Evolutionary conservation across 176 grass and related monocot species (phyloP), one percentile per base, ranked within the genome.

Genomic region (Puccinellia tenuiflora): DNA sequence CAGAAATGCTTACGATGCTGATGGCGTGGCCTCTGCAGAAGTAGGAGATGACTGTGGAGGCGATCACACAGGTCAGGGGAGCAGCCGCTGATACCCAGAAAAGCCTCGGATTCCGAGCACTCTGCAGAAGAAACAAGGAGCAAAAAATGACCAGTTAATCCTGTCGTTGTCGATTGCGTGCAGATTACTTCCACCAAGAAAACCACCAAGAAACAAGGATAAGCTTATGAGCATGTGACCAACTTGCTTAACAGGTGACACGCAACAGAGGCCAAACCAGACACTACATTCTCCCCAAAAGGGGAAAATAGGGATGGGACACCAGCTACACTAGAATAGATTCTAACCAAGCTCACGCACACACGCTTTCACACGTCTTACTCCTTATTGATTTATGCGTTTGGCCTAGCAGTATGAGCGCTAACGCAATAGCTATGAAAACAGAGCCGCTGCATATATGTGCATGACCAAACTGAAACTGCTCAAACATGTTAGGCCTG

Each of bases 41-140:
- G 66, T 90, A 96, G 25, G 91, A 96, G 40, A 96, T 82, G 76
- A 94, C 10, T 60, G 97, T 99, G 73, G 97, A 99, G 75, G 89
- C 68, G 55, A 99, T 94, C 68, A 99, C 97, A 18, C 83, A 99
- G 17, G 85, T 52, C 40, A 99, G 84, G 67, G 97, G 97, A 63
- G 97, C 93, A 61, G 86, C 93, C 77, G 97, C 93, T 71, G 97
- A 92, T 5, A 99, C 78, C 97, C 91, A 99, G 86, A 96, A 99
- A 13, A 96, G 93, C 65, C 93, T 92, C 21, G 97, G 97, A 57
- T 89, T 94, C 61, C 83, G 91, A 2, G 72, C 63, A 63, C 97
- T 94, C 97, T 99, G 89, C 13, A 79, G 18, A 63, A 21, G 17
- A 69, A 69, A 62, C 2, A 78, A n/a, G n/a, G n/a, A n/a, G n/a